Evolutionary conservation across 2,329 filamentous ascomycete species (phyloP).

Genomic region (Tothia fuscella): DNA sequence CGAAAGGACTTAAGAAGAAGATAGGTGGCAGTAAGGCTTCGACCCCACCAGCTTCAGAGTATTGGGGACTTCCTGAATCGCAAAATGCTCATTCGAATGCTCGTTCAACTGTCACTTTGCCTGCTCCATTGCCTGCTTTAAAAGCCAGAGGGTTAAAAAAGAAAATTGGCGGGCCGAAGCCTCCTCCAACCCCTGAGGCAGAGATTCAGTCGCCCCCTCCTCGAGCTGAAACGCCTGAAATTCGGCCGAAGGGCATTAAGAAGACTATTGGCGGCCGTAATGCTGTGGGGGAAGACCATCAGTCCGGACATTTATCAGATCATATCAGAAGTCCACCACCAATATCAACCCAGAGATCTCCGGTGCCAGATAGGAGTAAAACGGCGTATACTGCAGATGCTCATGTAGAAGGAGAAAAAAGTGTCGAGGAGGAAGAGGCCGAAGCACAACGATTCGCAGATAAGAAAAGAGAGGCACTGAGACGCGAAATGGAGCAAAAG

Average conservation of each 20-base stretch:
- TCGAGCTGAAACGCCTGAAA: background rate
- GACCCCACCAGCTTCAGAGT: no score
- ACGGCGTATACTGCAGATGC: no score
- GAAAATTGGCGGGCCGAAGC: background rate
- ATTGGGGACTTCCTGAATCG: no score
- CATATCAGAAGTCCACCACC: no score
- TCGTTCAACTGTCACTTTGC: no score
- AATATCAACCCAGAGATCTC: no score
- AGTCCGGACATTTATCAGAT: no score
- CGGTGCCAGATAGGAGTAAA: no score
- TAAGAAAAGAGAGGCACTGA: background rate
- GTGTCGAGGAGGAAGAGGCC: background rate
- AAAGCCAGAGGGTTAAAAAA: background rate
- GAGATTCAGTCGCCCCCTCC: background rate
- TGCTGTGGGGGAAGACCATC: no score
- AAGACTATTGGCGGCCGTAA: slow-evolving; percentile 6
- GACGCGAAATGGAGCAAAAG: background rate
- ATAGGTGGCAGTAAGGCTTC: background rate
- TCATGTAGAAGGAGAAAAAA: background rate
- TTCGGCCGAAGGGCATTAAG: slow-evolving; percentile 2
- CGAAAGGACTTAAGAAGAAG: no score
- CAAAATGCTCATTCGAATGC: no score
- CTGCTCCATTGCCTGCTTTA: no score
- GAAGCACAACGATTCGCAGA: background rate
- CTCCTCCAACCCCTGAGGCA: background rate